Evolutionary conservation across 345 rosid genomes (phyloP).

Genomic region (Eucalyptus erythrocorys): DNA sequence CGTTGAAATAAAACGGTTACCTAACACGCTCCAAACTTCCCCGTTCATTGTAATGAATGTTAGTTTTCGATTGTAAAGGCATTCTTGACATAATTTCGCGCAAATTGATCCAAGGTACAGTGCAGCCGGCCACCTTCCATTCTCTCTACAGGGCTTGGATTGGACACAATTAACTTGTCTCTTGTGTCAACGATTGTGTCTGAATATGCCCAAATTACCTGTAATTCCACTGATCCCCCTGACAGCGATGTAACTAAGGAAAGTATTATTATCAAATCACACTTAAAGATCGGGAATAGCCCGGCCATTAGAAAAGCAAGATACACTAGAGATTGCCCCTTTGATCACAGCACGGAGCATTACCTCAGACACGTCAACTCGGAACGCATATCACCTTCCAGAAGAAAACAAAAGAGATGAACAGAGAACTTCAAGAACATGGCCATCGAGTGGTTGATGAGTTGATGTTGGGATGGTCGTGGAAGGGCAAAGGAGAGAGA

Average conservation of each 20-base stretch:
- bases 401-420: background rate
- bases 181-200: background rate
- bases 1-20: too few relatives aligned
- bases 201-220: background rate
- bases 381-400: background rate
- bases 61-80: background rate
- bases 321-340: background rate
- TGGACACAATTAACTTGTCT: background rate
- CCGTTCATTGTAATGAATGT: background rate
- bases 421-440: background rate
- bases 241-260: background rate
- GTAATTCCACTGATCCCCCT: background rate
- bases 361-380: background rate
- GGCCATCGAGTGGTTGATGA: background rate
- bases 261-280: background rate
- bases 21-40: background rate
- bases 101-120: background rate
- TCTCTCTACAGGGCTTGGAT: background rate
- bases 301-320: background rate
- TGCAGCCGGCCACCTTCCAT: background rate
- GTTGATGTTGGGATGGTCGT: background rate
- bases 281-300: background rate
- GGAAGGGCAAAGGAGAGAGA: background rate
- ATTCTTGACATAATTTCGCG: background rate
- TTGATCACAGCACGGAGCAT: background rate